Conservation (phyloP, 176 grass and related monocot species). For the Triticum aestivum region IWGSC_CS_RefSeq_v2.1 NC_057807.1:664610788-664611287, state of each 20-base stretch:
- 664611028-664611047: not conserved
- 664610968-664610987: not conserved
- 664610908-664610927: slow-evolving; percentile 64
- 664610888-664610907: slow-evolving; percentile 66
- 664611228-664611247: not conserved
- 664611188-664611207: not conserved
- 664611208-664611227: not conserved
- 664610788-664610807: slow-evolving; percentile 32
- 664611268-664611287: not conserved
- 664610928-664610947: not conserved
- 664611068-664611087: not conserved
- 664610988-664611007: not conserved
- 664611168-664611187: not conserved
- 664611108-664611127: slow-evolving; percentile 2
- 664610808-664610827: slow-evolving; percentile 79
- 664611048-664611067: not conserved
- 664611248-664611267: slow-evolving; percentile 2
- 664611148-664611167: not conserved
- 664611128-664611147: not conserved
- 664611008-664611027: not conserved
- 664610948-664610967: not conserved
- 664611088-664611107: not conserved
- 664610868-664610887: slow-evolving; percentile 68
- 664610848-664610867: slow-evolving; percentile 56
- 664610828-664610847: slow-evolving; percentile 73